Conservation (phyloP, 805 yeast genomes). For the Zygosaccharomyces pseudorouxii region DNA sequence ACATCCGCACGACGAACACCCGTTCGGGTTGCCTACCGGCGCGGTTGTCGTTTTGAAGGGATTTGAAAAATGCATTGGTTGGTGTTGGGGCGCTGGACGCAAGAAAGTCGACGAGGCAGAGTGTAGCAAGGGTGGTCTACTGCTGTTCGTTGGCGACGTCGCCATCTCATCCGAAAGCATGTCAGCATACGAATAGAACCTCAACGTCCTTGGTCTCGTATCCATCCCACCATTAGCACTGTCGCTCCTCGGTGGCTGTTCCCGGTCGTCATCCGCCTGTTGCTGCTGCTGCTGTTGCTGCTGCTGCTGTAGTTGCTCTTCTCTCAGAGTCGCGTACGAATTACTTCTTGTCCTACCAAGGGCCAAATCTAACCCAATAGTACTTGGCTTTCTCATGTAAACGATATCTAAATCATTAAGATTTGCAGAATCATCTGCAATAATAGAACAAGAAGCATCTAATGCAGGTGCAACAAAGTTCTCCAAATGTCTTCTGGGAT, state of each 20-base stretch:
- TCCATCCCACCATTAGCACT: background rate
- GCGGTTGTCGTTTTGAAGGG: conserved; percentile 13
- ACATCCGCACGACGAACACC: background rate
- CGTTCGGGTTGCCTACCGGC: background rate
- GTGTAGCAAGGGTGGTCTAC: conserved; percentile 51
- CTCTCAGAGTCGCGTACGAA: conserved; percentile 17
- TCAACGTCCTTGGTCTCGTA: conserved; percentile 28
- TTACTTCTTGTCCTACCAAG: conserved; percentile 37
- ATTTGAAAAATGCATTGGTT: conserved; percentile 18
- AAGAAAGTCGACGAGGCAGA: conserved; percentile 37
- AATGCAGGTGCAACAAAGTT: conserved; percentile 77
- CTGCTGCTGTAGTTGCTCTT: conserved; percentile 9
- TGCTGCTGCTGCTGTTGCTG: background rate
- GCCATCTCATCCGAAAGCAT: conserved; percentile 62
- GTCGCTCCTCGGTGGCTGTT: background rate
- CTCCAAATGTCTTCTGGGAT: conserved; percentile 45
- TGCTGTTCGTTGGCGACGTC: conserved; percentile 18
- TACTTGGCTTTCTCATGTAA: conserved; percentile 56
- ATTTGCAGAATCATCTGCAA: conserved; percentile 51
- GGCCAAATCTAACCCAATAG: conserved; percentile 42
- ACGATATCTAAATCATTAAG: conserved; percentile 70
- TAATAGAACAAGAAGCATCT: conserved; percentile 68
- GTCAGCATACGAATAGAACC: conserved; percentile 76
- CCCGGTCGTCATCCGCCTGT: too few species aligned
- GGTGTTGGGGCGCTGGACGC: conserved; percentile 20